Evolutionary conservation across 768 basidiomycete genomes (phyloP).

Genomic region (Suillus fuscotomentosus): DNA sequence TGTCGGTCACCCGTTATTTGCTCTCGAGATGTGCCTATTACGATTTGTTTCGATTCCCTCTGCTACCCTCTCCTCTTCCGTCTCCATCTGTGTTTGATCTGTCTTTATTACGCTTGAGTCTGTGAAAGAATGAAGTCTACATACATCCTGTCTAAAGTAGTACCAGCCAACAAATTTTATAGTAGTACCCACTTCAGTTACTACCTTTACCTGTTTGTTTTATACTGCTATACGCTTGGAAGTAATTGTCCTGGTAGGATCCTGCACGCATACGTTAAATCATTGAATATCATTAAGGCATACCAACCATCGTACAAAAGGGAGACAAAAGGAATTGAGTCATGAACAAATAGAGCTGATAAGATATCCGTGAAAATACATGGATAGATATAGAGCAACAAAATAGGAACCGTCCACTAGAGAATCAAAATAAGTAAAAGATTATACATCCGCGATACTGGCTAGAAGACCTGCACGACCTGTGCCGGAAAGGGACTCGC

Average conservation of each 20-base stretch:
- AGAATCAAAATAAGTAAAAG: neutral
- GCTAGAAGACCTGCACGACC: conserved; percentile 26
- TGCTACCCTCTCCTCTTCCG: conserved; percentile 16
- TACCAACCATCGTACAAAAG: neutral
- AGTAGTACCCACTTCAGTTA: conserved; percentile 12
- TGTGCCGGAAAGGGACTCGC: conserved; percentile 23
- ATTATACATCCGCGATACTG: conserved; percentile 23
- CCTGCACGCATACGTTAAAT: neutral
- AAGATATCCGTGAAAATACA: neutral
- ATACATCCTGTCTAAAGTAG: conserved; percentile 16
- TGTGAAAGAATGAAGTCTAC: conserved; percentile 10
- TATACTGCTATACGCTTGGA: conserved; percentile 4
- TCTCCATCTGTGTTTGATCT: conserved; percentile 29
- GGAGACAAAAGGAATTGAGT: neutral
- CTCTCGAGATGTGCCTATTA: conserved; percentile 37
- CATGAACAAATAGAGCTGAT: neutral
- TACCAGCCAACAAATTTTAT: conserved; percentile 7
- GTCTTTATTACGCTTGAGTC: conserved; percentile 15
- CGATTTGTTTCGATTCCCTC: conserved; percentile 33
- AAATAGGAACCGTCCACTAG: neutral
- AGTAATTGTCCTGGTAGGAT: neutral
- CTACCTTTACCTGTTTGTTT: conserved; percentile 3
- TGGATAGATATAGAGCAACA: neutral
- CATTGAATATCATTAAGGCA: neutral
- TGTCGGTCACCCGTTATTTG: conserved; percentile 31